These are phyloP conservation scores for Suillus sp. DNA, from an alignment of 768 basidiomycete species.

Conservation along the genomic window DNA sequence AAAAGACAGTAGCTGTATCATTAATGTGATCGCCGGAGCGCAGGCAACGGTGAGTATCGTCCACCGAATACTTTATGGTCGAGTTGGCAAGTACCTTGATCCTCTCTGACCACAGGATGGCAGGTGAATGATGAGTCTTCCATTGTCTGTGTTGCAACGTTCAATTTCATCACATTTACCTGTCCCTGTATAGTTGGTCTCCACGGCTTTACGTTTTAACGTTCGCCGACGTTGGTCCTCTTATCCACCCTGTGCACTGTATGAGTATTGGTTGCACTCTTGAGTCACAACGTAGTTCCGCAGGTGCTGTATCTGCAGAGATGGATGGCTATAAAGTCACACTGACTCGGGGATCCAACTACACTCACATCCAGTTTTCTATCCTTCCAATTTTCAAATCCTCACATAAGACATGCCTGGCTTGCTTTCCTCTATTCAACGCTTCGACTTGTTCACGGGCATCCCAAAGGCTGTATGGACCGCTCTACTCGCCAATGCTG, in stretches of 20 bases:
- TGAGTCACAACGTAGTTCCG: background rate
- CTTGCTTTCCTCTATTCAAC: slow-evolving; percentile 7
- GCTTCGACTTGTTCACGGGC: slow-evolving; percentile 14
- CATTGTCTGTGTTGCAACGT: background rate
- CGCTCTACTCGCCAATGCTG: slow-evolving; percentile 31
- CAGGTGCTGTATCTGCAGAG: slow-evolving; percentile 3
- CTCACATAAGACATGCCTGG: slow-evolving; percentile 20
- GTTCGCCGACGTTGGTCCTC: slow-evolving; percentile 14
- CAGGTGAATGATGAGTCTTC: background rate
- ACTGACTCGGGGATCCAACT: background rate
- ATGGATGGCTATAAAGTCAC: background rate
- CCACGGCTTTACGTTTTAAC: background rate
- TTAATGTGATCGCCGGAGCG: background rate
- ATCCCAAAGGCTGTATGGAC: slow-evolving; percentile 33
- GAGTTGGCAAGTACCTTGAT: background rate
- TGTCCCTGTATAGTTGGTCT: background rate
- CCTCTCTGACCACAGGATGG: background rate
- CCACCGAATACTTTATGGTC: background rate
- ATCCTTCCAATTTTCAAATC: slow-evolving; percentile 16
- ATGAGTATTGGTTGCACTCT: slow-evolving; percentile 18
- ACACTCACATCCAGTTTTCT: slow-evolving; percentile 23
- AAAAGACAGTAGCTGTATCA: background rate
- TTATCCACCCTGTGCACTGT: slow-evolving; percentile 13
- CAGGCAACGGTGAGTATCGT: background rate
- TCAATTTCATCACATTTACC: background rate